These are phyloP conservation scores for Galeopsis tetrahit DNA, from an alignment of 257 asterid genomes.

Conservation along the genomic window DNA sequence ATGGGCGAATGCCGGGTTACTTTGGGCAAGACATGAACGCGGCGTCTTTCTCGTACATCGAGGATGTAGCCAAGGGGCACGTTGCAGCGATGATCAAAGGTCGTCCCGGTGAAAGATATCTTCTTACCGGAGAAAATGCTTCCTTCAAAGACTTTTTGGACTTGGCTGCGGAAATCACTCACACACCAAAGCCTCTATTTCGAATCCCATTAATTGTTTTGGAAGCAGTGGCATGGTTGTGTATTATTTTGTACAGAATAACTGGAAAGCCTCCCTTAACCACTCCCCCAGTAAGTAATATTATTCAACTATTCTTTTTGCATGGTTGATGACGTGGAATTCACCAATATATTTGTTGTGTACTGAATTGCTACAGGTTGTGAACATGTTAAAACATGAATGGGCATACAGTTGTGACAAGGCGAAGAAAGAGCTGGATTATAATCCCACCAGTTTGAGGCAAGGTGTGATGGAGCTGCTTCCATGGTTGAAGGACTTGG, in stretches of 20 bases:
- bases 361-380: constrained; percentile 52
- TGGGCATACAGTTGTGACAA: constrained; percentile 90
- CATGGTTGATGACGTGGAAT: too few relatives aligned
- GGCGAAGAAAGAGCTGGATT: constrained; percentile 80
- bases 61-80: constrained; percentile 89
- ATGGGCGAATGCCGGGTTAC: constrained; percentile 80
- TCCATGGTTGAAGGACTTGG: constrained; percentile 79
- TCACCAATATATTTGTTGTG: too few relatives aligned
- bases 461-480: constrained; percentile 81
- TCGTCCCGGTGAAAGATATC: constrained; percentile 76
- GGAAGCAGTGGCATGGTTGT: constrained; percentile 66
- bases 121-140: constrained; percentile 91
- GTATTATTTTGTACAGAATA: constrained; percentile 63
- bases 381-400: constrained; percentile 63
- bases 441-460: constrained; percentile 73
- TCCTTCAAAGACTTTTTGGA: constrained; percentile 78
- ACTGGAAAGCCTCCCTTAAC: constrained; percentile 82
- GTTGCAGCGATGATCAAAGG: constrained; percentile 73
- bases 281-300: constrained; percentile 75
- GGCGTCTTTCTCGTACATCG: constrained; percentile 76
- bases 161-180: constrained; percentile 68
- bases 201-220: constrained; percentile 58
- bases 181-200: constrained; percentile 67
- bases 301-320: too few relatives aligned
- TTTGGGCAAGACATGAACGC: constrained; percentile 56